phyloP scores from a whole-genome alignment of 768 basidiomycete genomes.

The Rhodotorula paludigena region DNA sequence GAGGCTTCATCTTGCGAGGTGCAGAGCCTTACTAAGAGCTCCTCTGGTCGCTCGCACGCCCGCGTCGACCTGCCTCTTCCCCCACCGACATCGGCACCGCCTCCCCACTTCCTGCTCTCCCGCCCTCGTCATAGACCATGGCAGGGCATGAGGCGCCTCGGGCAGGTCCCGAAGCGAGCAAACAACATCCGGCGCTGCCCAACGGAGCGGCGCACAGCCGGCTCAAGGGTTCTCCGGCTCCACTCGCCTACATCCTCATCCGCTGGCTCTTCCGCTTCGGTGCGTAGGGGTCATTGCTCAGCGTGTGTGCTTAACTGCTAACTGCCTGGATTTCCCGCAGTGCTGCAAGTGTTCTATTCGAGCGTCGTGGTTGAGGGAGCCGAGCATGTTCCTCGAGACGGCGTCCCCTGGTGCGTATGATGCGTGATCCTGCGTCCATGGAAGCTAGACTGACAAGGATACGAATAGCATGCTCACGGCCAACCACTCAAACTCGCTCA shows the following conservation, averaged over 20 bases:
- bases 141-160: too few species aligned
- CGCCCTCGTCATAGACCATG: too few species aligned
- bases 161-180: too few species aligned
- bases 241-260: slow-evolving; percentile 28
- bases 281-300: neutral
- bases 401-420: slow-evolving; percentile 62
- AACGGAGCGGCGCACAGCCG: too few species aligned
- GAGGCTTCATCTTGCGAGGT: too few species aligned
- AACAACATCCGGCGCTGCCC: too few species aligned
- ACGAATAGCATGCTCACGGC: slow-evolving; percentile 68
- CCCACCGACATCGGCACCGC: too few species aligned
- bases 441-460: neutral
- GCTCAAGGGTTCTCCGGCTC: neutral
- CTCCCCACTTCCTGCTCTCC: too few species aligned
- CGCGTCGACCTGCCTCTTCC: too few species aligned
- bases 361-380: slow-evolving; percentile 77
- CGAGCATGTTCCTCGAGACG: slow-evolving; percentile 64
- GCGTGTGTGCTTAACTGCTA: too few species aligned
- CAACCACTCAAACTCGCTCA: slow-evolving; percentile 80
- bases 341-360: slow-evolving; percentile 86
- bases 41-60: too few species aligned
- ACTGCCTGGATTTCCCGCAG: slow-evolving; percentile 40
- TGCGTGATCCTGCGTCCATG: neutral
- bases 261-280: slow-evolving; percentile 50
- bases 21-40: too few species aligned